phyloP scores from a whole-genome alignment of 148 eudicot genomes.

The Silene latifolia region DNA sequence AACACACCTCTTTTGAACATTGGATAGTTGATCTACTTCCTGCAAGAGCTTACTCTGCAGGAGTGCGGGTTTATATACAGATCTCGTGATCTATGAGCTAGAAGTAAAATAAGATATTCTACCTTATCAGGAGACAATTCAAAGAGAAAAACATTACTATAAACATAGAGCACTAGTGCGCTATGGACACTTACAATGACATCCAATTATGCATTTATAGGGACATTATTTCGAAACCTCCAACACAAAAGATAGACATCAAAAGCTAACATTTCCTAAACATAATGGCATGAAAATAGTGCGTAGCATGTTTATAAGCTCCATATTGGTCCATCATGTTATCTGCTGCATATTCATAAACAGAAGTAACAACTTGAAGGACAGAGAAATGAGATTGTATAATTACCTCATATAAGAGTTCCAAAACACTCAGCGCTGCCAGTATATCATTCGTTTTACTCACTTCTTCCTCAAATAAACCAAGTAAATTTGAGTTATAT shows the following conservation, averaged over 20 bases:
- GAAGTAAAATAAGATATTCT: background rate
- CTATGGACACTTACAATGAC: background rate
- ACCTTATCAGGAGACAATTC: background rate
- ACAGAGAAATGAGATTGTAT: background rate
- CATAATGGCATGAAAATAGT: background rate
- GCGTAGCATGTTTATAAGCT: background rate
- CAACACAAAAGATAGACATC: background rate
- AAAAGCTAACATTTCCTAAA: background rate
- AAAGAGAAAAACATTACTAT: background rate
- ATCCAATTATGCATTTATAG: background rate
- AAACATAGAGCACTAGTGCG: background rate
- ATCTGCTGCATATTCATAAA: background rate
- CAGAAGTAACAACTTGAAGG: background rate
- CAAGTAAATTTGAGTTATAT: conserved; percentile 61
- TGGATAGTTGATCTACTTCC: background rate
- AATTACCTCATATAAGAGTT: conserved; percentile 78
- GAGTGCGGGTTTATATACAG: background rate
- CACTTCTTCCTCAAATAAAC: conserved; percentile 65
- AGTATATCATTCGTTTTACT: conserved; percentile 61
- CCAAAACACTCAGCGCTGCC: conserved; percentile 69
- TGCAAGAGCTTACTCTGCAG: background rate
- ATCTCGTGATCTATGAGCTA: background rate
- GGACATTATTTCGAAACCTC: background rate
- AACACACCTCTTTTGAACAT: background rate
- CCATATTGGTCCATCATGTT: background rate